phyloP scores from a whole-genome alignment of 768 basidiomycete species.

The Podaxis carcinomalis region DNA sequence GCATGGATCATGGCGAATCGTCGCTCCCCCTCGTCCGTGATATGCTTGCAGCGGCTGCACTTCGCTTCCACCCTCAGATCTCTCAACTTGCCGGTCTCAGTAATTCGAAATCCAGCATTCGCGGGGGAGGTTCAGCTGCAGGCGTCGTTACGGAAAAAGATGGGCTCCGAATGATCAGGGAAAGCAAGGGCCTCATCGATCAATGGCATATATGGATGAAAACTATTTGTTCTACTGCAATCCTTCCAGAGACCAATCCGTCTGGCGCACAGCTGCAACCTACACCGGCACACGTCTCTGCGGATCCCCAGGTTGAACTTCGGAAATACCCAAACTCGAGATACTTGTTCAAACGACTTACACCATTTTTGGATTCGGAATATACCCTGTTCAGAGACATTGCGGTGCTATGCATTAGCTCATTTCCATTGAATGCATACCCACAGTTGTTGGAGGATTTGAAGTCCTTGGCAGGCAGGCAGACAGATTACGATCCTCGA shows the following conservation, averaged over 20 bases:
- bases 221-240: slow-evolving; percentile 78
- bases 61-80: slow-evolving; percentile 69
- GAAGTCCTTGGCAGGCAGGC: slow-evolving; percentile 71
- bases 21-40: slow-evolving; percentile 55
- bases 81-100: slow-evolving; percentile 72
- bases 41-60: slow-evolving; percentile 60
- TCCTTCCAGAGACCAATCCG: slow-evolving; percentile 65
- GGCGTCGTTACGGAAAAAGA: slow-evolving; percentile 48
- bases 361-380: slow-evolving; percentile 86
- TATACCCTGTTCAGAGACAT: slow-evolving; percentile 80
- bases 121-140: slow-evolving; percentile 44
- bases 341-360: slow-evolving; percentile 79
- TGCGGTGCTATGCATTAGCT: slow-evolving; percentile 85
- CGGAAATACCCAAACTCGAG: slow-evolving; percentile 80
- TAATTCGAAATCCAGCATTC: slow-evolving; percentile 20
- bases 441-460: slow-evolving; percentile 82
- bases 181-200: slow-evolving; percentile 56
- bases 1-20: slow-evolving; percentile 42
- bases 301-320: slow-evolving; percentile 68
- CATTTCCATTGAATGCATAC: slow-evolving; percentile 74
- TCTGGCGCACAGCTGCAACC: slow-evolving; percentile 53
- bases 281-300: slow-evolving; percentile 8
- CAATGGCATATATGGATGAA: slow-evolving; percentile 88
- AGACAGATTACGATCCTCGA: slow-evolving; percentile 76
- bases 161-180: slow-evolving; percentile 45